Evolutionary conservation across 2,329 filamentous ascomycete genomes (phyloP).

Genomic region (Colletotrichum theobromicola): DNA sequence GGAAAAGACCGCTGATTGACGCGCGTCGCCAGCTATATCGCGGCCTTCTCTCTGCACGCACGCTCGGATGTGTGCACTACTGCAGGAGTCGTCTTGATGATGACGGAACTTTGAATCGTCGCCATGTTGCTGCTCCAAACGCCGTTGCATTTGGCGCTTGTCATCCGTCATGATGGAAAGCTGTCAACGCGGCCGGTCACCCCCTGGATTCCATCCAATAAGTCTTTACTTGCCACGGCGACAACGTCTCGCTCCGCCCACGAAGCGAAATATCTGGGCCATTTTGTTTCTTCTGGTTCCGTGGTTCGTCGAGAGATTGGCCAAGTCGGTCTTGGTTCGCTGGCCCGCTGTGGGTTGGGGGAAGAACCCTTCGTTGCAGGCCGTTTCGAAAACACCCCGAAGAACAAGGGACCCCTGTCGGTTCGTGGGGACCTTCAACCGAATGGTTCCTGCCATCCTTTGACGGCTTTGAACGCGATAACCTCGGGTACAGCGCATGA

Average conservation of each 20-base stretch:
- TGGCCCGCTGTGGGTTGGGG: neutral
- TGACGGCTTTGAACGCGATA: neutral
- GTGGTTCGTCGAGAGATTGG: neutral
- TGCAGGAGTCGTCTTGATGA: neutral
- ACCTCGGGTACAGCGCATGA: neutral
- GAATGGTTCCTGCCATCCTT: neutral
- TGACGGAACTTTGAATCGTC: neutral
- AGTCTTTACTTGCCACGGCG: neutral
- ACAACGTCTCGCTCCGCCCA: neutral
- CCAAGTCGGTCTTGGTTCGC: neutral
- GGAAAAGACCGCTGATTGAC: neutral
- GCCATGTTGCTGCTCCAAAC: neutral
- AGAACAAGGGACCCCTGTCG: neutral
- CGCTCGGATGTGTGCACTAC: neutral
- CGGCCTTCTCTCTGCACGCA: neutral
- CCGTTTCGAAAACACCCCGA: constrained; percentile 1
- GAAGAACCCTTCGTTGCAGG: neutral
- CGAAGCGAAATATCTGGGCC: neutral
- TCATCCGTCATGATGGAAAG: neutral
- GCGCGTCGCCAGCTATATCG: neutral
- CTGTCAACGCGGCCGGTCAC: neutral
- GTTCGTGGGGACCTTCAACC: neutral
- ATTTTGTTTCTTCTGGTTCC: neutral
- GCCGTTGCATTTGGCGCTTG: neutral
- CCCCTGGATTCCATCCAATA: neutral